These are phyloP conservation scores for Cadophora luteo-olivacea DNA, from an alignment of 2,329 filamentous ascomycete species.

Conservation along the genomic window DNA sequence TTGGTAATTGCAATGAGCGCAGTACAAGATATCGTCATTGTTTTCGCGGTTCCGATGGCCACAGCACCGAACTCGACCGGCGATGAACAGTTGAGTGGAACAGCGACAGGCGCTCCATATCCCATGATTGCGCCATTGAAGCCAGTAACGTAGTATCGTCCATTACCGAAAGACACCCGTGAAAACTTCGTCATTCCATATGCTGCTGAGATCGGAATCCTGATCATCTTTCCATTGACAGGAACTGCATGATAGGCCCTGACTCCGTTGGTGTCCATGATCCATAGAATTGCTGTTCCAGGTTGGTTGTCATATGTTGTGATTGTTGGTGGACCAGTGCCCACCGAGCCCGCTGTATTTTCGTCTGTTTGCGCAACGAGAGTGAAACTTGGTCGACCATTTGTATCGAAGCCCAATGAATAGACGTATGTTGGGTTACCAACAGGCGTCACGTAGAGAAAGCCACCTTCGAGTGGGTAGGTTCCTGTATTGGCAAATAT, in stretches of 20 bases:
- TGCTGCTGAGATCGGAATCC: slow-evolving; percentile 45
- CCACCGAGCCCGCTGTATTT: slow-evolving; percentile 44
- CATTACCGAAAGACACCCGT: slow-evolving; percentile 49
- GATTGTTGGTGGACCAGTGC: slow-evolving; percentile 46
- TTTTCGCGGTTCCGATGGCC: slow-evolving; percentile 40
- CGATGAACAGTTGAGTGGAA: slow-evolving; percentile 47
- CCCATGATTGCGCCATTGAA: slow-evolving; percentile 39
- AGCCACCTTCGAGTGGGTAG: slow-evolving; percentile 52
- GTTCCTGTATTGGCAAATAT: slow-evolving; percentile 49
- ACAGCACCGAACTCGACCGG: slow-evolving; percentile 47
- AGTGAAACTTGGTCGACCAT: slow-evolving; percentile 46
- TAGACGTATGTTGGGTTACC: slow-evolving; percentile 45
- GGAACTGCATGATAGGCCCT: slow-evolving; percentile 49
- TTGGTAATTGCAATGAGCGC: slow-evolving; percentile 46
- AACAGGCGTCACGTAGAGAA: slow-evolving; percentile 49
- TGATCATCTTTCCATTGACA: slow-evolving; percentile 43
- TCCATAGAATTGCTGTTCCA: slow-evolving; percentile 48
- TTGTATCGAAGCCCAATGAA: slow-evolving; percentile 43
- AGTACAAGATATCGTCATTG: slow-evolving; percentile 42
- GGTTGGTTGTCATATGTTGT: slow-evolving; percentile 45
- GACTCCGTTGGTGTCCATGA: slow-evolving; percentile 49
- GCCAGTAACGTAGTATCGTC: slow-evolving; percentile 43
- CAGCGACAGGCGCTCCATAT: slow-evolving; percentile 47
- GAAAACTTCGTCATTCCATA: slow-evolving; percentile 48
- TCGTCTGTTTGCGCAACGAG: slow-evolving; percentile 43